A percentile compares a stretch with the other conserved stretches of the same genome.
Evolutionary conservation across 257 asterid genomes (phyloP).

Genomic region (Solanum sejunctum): DNA sequence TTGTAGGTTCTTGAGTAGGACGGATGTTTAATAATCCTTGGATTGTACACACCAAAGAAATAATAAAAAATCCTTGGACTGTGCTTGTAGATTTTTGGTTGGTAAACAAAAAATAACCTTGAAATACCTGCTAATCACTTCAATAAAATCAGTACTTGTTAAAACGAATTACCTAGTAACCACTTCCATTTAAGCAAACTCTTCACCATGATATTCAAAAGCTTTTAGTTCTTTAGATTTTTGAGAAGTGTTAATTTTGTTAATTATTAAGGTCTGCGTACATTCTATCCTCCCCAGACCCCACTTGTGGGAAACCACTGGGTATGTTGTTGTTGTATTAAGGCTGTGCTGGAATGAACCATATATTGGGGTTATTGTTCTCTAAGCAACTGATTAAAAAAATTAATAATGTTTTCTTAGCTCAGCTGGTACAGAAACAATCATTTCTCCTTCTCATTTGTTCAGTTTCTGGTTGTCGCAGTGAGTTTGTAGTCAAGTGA

Average conservation of each 20-base stretch:
- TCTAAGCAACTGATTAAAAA: background rate
- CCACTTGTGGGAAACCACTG: too few species aligned
- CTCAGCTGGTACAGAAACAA: background rate
- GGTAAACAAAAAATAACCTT: background rate
- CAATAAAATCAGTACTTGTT: background rate
- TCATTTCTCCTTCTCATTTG: background rate
- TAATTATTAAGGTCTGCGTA: too few species aligned
- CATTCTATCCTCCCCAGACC: too few species aligned
- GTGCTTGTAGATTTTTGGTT: background rate
- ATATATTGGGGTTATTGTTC: background rate
- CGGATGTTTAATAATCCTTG: background rate
- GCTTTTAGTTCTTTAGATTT: background rate
- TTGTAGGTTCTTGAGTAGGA: background rate
- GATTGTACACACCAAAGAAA: background rate
- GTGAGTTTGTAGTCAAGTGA: background rate
- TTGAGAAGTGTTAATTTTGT: background rate
- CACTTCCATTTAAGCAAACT: background rate
- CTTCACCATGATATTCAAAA: background rate
- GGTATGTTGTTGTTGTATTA: too few species aligned
- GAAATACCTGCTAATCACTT: background rate
- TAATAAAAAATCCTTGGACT: background rate
- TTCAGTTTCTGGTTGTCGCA: background rate
- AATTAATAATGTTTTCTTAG: background rate
- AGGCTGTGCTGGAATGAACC: background rate
- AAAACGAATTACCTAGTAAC: background rate